Base-by-base conservation (phyloP, 345 rosid genomes). In the Aquilaria yunnanensis region DNA sequence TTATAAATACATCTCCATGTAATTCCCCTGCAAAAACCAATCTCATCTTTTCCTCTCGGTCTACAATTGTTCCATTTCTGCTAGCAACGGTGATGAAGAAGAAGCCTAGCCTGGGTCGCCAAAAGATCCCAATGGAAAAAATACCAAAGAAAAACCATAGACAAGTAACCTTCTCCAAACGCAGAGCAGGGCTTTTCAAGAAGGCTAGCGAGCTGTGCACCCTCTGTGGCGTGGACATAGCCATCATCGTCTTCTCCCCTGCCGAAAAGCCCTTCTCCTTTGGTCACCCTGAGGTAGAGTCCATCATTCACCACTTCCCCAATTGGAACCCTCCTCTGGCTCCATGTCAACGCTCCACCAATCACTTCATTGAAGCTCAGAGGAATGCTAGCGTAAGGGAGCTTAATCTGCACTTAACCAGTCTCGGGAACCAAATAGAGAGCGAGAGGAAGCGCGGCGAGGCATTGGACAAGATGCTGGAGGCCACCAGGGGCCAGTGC, bases 101-200 rank as follows among this genome's bases (percentile, higher is more conserved):
- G 34, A 74, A 68, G 62, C 1, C 67, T 2, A 50, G 54, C 16
- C 51, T 51, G 51, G 83, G 82, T 43, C 77, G 77, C 14, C 74
- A 63, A 32, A 79, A 68, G 71, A 62, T 70, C 9, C 12, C 52
- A 0, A 65, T 76, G 14, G 66, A 54, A 12, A 69, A 64, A 60
- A 80, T 77, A 31, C 14, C 37, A 1, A 67, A 80, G 68, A 74
- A 77, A 51, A 80, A 32, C 14, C 69, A 70, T 23, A 73, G 67
- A 3, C 80, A 80, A 37, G 85, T 85, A 14, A 82, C 90, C n/a
- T 82, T 85, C 76, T 85, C 90, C 0, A 84, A 84, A 64, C 84
- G 84, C 5, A 71, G 79, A 0, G 62, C 80, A 0, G 83, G 85
- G 1, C 72, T 82, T 1, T 78, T 85, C 71, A 82, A 80, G 72